Evolutionary conservation across 164 flowering plant genomes (phyloP).

Genomic region (Magnolia kwangsiensis): DNA sequence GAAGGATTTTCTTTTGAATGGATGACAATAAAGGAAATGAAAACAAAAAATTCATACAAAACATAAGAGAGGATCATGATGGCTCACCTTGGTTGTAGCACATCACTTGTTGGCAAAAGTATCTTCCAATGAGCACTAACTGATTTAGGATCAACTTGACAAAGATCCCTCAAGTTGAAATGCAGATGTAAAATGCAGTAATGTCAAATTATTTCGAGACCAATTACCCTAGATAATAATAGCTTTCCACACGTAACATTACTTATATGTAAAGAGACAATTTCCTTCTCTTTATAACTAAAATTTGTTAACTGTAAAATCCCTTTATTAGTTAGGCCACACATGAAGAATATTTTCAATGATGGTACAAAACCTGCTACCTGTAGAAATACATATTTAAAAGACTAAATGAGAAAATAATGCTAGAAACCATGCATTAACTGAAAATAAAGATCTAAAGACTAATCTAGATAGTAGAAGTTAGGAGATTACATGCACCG

Average conservation of each 20-base stretch:
- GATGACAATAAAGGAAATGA: no score
- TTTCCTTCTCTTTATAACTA: slow-evolving; percentile 7
- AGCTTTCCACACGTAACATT: no score
- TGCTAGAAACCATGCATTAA: not conserved
- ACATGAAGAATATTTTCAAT: slow-evolving; percentile 13
- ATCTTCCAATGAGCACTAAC: no score
- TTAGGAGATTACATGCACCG: slow-evolving; percentile 63
- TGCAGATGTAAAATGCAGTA: not conserved
- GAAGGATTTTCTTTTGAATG: not conserved
- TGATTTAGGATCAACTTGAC: no score
- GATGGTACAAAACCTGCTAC: slow-evolving; percentile 74
- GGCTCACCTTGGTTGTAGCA: slow-evolving; percentile 63
- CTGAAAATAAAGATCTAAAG: no score
- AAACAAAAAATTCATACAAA: not conserved
- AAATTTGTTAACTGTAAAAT: slow-evolving; percentile 14
- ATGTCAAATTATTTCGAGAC: no score
- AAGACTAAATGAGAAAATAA: slow-evolving; percentile 4
- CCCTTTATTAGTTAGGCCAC: not conserved
- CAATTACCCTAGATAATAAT: no score
- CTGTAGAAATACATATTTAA: slow-evolving; percentile 32
- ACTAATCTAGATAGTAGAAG: no score
- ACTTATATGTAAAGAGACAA: slow-evolving; percentile 37
- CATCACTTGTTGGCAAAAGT: slow-evolving; percentile 72
- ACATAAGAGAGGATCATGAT: slow-evolving; percentile 4
- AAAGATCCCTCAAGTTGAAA: slow-evolving; percentile 44